Evolutionary conservation across 1,284 basidiomycete species (phyloP), one percentile per base, ranked within the genome.

Genomic region (Waitea zeae): DNA sequence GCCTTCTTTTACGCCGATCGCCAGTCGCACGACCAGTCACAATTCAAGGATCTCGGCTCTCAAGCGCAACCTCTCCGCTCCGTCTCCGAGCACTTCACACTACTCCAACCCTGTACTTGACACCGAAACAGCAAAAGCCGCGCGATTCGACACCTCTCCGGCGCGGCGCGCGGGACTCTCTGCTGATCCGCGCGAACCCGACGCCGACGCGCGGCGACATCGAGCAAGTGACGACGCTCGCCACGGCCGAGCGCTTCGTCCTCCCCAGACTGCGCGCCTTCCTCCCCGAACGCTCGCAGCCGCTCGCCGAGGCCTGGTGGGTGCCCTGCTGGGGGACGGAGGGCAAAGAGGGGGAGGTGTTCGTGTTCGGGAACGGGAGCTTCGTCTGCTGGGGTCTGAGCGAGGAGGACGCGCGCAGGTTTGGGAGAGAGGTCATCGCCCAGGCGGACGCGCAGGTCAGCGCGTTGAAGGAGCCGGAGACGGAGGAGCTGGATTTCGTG

Each of bases 401-500:
- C n/a, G 82, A 89, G 52, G 64, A 64, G n/a, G 81, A 82, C 33
- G 84, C 80, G 1, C 58, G 57, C 36, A 59, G 56, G 36, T 90
- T 90, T 49, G 65, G 73, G 20, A 52, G 55, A 14, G 62, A 82
- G 31, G 63, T 87, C 7, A 62, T 89, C 31, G 51, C 61, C 28
- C 59, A 64, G 4, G 53, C 62, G 0, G 60, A 63, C 1, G 62
- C 72, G 12, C 73, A 86, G 52, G 53, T 83, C 2, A 67, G 62
- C 1, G 61, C 66, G 2, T 56, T 89, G 34, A 62, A 53, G 27
- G 81, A 83, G 36, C 61, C 71, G 18, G 86, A 92, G 59, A 81
- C 81, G 14, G 87, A 92, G 48, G 84, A 89, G 45, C 64, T 90
- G 24, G 87, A 92, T 49, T 92, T 89, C 55, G 82, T 88, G 5